Conservation (phyloP, 129 eudicot species). For the Artemisia tridentata region DNA sequence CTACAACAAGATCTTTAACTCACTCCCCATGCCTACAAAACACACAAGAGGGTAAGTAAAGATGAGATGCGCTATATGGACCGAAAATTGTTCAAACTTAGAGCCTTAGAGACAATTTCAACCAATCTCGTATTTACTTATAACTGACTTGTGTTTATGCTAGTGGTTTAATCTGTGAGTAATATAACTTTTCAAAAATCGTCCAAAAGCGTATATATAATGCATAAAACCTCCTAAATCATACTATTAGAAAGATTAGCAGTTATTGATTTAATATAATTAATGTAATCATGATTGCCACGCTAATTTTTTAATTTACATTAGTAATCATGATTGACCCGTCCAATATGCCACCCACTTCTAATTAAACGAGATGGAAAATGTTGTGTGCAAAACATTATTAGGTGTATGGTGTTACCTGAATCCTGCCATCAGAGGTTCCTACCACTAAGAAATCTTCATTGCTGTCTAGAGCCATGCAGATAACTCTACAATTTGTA, state of each 20-base stretch:
- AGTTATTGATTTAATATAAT: neutral
- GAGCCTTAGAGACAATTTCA: neutral
- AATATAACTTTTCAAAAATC: neutral
- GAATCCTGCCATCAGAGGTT: slow-evolving; percentile 77
- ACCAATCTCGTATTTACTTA: neutral
- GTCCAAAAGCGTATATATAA: neutral
- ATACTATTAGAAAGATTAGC: neutral
- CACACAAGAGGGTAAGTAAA: slow-evolving; percentile 3
- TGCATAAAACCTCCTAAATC: neutral
- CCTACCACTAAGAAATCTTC: slow-evolving; percentile 67
- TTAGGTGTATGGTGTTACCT: slow-evolving; percentile 38
- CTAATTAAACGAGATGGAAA: neutral
- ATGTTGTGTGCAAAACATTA: neutral
- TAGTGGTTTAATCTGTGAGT: neutral
- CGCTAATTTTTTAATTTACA: neutral
- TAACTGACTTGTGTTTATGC: neutral
- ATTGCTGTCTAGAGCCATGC: slow-evolving; percentile 55
- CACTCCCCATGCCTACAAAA: slow-evolving; percentile 62
- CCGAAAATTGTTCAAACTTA: neutral
- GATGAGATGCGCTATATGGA: slow-evolving; percentile 2
- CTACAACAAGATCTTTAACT: slow-evolving; percentile 31
- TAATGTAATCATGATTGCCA: neutral
- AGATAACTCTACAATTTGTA: slow-evolving; percentile 46
- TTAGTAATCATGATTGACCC: neutral
- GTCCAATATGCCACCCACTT: neutral